These are phyloP conservation scores for Amorphotheca resinae DNA, from an alignment of 495 filamentous ascomycete species.

Conservation along the genomic window DNA sequence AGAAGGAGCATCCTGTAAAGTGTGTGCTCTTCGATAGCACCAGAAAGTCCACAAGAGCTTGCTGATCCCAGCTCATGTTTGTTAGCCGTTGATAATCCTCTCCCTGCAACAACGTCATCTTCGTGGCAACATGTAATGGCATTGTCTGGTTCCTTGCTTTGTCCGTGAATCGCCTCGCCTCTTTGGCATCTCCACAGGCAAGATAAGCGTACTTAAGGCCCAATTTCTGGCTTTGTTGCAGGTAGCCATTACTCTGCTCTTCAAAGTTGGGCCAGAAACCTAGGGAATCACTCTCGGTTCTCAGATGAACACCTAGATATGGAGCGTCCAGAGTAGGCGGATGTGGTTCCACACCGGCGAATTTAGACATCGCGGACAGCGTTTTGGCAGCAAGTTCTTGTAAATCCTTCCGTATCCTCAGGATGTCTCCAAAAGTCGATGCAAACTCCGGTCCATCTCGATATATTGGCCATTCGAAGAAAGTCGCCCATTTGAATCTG, in stretches of 20 bases:
- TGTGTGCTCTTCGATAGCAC: slow-evolving; percentile 14
- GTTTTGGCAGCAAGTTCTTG: slow-evolving; percentile 7
- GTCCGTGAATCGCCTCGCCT: slow-evolving; percentile 7
- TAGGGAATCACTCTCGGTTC: slow-evolving; percentile 17
- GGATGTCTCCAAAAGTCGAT: slow-evolving; percentile 17
- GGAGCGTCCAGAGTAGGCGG: slow-evolving; percentile 9
- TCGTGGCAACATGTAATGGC: slow-evolving; percentile 13
- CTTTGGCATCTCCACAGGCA: slow-evolving; percentile 12
- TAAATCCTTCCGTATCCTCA: slow-evolving; percentile 22
- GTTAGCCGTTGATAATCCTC: slow-evolving; percentile 7
- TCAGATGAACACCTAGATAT: slow-evolving; percentile 18
- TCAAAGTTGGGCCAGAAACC: slow-evolving; percentile 16
- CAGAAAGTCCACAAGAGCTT: slow-evolving; percentile 18
- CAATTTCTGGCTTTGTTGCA: slow-evolving; percentile 3
- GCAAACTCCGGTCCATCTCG: slow-evolving; percentile 19
- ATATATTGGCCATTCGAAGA: slow-evolving; percentile 19
- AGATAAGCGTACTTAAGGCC: slow-evolving; percentile 12
- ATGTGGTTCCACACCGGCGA: slow-evolving; percentile 7
- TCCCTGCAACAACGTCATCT: slow-evolving; percentile 12
- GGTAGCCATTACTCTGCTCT: slow-evolving; percentile 9
- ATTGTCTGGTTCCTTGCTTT: slow-evolving; percentile 1
- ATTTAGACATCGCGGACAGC: slow-evolving; percentile 9
- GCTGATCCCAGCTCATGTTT: slow-evolving; percentile 13
- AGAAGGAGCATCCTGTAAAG: slow-evolving; percentile 18
- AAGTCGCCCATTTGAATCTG: slow-evolving; percentile 29